Base-by-base conservation (phyloP, 345 rosid genomes). In the Eucalyptus erythrocorys region DNA sequence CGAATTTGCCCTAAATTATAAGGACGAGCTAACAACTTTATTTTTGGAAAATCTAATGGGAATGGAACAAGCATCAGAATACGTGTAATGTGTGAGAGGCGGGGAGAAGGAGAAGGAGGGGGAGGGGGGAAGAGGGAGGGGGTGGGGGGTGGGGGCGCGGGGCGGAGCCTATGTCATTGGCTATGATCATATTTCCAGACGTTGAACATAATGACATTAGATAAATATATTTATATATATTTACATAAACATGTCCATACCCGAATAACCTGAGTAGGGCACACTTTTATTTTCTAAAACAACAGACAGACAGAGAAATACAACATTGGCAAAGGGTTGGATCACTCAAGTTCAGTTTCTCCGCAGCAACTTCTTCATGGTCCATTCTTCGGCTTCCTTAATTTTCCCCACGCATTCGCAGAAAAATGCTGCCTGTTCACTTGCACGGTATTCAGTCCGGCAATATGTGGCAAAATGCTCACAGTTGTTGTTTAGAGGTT, bases 341-440 rank as follows among this genome's bases (percentile, higher is more conserved):
- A 51, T 7, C 26, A 21, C 24, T 19, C 0, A 24, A 51, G 57
- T 51, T 51, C 57, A 17, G 2, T 51, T 51, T 51, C 10, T 51
- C 5, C 2, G 4, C 26, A 21, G 9, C 26, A 51, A 51, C 57
- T 51, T 10, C 51, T 49, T 49, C 57, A 21, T 51, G 57, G 57
- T 0, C 82, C 82, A 45, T 51, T 45, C n/a, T 92, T 91, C 55
- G 85, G 92, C 53, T 89, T 90, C 82, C 92, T 93, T 64, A 97
- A 88, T 11, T 94, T 90, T 37, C 96, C 88, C 48, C 91, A 92
- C 24, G 7, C 2, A 1, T 51, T 21, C 57, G 3, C 2, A 40
- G 6, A 16, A 80, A 47, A 79, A 21, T 19, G 48, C 85, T 32
- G 85, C 45, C 22, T 79, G 85, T 79, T 79, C 48, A 13, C 85